A percentile compares a stretch with the other conserved stretches of the same genome.
These are phyloP conservation scores for Coemansia sp. DNA, from an alignment of 192 early-diverging fungal genomes.

Conservation along the genomic window DNA sequence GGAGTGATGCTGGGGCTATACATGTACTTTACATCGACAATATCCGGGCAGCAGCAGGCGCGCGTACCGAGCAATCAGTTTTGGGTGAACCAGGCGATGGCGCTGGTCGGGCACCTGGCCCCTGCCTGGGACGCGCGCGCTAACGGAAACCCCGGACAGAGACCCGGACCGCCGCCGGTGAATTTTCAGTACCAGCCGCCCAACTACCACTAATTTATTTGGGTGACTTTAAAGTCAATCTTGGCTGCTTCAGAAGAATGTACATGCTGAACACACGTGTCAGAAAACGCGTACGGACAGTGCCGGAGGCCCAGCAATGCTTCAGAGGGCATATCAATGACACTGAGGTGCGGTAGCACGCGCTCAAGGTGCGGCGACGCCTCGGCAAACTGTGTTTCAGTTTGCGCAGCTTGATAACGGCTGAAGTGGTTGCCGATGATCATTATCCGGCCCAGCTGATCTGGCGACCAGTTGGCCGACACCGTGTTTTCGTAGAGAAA, in stretches of 20 bases:
- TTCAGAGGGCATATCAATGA: conserved; percentile 22
- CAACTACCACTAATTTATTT: neutral
- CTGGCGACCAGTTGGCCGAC: conserved; percentile 25
- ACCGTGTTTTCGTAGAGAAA: conserved; percentile 45
- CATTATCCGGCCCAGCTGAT: conserved; percentile 4
- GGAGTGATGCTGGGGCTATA: conserved; percentile 29
- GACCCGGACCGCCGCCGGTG: conserved; percentile 5
- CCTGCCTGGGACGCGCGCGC: conserved; percentile 13
- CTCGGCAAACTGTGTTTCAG: conserved; percentile 5
- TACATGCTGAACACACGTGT: conserved; percentile 31
- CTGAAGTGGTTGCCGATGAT: conserved; percentile 37
- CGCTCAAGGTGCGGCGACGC: conserved; percentile 14
- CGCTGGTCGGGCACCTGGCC: conserved; percentile 11
- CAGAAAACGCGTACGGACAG: conserved; percentile 37
- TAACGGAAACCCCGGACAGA: neutral
- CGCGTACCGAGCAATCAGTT: conserved; percentile 1
- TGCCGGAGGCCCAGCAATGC: conserved; percentile 20
- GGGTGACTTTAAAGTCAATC: neutral
- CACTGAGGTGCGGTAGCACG: conserved; percentile 3
- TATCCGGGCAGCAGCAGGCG: conserved; percentile 11
- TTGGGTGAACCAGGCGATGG: conserved; percentile 29
- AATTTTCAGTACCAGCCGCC: conserved; percentile 28
- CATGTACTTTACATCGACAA: conserved; percentile 25
- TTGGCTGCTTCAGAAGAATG: neutral
- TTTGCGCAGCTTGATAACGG: conserved; percentile 27